Conservation (phyloP, 1,284 basidiomycete genomes). For the Apiotrichum sp. region DNA sequence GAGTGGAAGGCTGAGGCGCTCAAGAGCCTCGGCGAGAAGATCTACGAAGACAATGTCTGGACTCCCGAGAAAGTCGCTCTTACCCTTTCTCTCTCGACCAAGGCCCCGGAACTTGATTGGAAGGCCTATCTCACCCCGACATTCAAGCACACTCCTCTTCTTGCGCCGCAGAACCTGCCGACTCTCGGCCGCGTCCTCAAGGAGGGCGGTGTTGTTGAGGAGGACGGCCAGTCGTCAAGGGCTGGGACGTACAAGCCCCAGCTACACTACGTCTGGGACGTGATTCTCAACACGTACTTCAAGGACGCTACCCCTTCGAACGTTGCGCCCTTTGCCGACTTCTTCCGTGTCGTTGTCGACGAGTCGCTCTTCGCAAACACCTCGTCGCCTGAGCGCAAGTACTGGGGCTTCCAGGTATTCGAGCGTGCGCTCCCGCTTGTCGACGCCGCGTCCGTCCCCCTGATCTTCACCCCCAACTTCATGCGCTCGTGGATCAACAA, state of each 20-base stretch:
- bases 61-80: constrained; percentile 84
- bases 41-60: constrained; percentile 62
- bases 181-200: constrained; percentile 74
- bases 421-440: constrained; percentile 70
- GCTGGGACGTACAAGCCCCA: constrained; percentile 77
- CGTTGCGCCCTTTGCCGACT: constrained; percentile 74
- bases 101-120: constrained; percentile 57
- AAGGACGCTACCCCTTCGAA: constrained; percentile 45
- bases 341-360: constrained; percentile 85
- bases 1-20: constrained; percentile 68
- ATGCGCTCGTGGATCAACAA: constrained; percentile 98
- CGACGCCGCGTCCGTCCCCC: constrained; percentile 53
- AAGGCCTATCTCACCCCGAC: constrained; percentile 61
- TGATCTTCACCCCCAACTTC: constrained; percentile 90
- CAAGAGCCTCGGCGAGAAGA: constrained; percentile 51
- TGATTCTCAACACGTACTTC: constrained; percentile 71
- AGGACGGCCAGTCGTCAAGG: constrained; percentile 27
- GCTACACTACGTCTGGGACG: constrained; percentile 86
- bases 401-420: constrained; percentile 93
- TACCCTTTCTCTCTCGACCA: constrained; percentile 55
- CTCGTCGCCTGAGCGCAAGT: constrained; percentile 82
- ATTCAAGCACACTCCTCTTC: constrained; percentile 69
- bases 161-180: constrained; percentile 60
- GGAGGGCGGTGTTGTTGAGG: constrained; percentile 39
- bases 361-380: constrained; percentile 81